Percentiles rank a stretch among this genome's conserved stretches.
Conservation (phyloP, 2,329 filamentous ascomycete species). For the Gnomoniopsis smithogilvyi region DNA sequence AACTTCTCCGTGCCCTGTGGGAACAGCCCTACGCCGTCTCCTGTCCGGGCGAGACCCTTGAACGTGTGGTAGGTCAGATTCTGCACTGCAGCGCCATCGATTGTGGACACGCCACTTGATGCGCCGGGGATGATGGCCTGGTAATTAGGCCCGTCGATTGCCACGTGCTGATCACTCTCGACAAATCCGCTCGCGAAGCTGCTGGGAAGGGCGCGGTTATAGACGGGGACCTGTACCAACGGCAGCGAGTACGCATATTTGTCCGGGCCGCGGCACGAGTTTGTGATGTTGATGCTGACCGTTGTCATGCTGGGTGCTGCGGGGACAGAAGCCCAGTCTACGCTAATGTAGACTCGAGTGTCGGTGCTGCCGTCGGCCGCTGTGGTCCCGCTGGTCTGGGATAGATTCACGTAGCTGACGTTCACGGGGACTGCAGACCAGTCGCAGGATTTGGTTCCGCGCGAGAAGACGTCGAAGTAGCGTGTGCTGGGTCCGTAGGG, state of each 20-base stretch:
- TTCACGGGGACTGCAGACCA: slow-evolving; percentile 46
- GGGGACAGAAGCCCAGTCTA: slow-evolving; percentile 49
- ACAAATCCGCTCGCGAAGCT: slow-evolving; percentile 58
- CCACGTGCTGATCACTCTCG: slow-evolving; percentile 56
- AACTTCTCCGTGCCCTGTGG: slow-evolving; percentile 50
- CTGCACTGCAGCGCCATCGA: slow-evolving; percentile 2
- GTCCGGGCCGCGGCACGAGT: slow-evolving; percentile 41
- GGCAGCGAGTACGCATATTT: slow-evolving; percentile 38
- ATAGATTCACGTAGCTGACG: slow-evolving; percentile 49
- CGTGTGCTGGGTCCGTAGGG: slow-evolving; percentile 53
- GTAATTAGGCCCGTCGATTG: slow-evolving; percentile 54
- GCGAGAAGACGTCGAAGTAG: slow-evolving; percentile 63
- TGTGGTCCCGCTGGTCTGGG: slow-evolving; percentile 46
- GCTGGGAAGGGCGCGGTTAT: slow-evolving; percentile 43
- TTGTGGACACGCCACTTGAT: slow-evolving; percentile 18
- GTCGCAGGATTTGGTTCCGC: slow-evolving; percentile 50
- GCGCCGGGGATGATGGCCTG: slow-evolving; percentile 36
- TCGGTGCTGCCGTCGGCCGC: slow-evolving; percentile 45
- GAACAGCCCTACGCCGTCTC: slow-evolving; percentile 54
- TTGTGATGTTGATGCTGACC: slow-evolving; percentile 51
- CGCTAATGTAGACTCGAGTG: slow-evolving; percentile 47
- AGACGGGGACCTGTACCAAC: slow-evolving; percentile 52
- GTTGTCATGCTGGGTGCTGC: slow-evolving; percentile 38
- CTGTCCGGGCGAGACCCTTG: slow-evolving; percentile 53
- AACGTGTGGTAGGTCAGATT: slow-evolving; percentile 49